Evolutionary conservation across 768 basidiomycete genomes (phyloP), one percentile per base, ranked within the genome.

Genomic region (Leccinum boreale): DNA sequence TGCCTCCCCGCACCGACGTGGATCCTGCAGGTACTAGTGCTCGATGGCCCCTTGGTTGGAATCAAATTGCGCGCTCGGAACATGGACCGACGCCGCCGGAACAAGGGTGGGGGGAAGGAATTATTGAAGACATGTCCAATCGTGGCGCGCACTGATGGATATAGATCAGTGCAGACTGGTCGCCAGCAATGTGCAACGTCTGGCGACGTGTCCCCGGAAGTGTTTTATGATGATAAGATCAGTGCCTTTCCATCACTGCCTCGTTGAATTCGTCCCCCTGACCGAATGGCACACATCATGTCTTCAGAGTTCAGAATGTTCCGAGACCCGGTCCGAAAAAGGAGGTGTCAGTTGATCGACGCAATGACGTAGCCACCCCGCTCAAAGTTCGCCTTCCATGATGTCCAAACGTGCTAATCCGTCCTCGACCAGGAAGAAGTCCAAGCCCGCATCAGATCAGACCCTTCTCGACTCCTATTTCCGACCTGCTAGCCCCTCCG

Each of bases 381-480:
- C 59, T 53, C 62, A 59, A 56, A 26, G 31, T 17, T 58, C 51
- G n/a, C 26, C 47, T 52, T 9, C 24, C 65, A 68, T 31, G 31
- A 42, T 68, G 67, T 62, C 68, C 36, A 67, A 67, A 42, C 60
- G 62, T 31, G 19, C 19, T 21, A 10, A 57, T 12, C 39, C 58
- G 11, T 46, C 12, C 49, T 53, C 56, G 11, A 56, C 59, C 14
- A 62, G 39, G 46, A 72, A 74, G 48, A 72, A 57, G 52, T 0
- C 61, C 48, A 72, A 61, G 60, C 47, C 53, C 26, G 58, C 56
- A 7, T 12, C 52, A 10, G 49, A 44, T 26, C 70, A 74, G 36
- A 50, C 60, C 21, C 26, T 65, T 39, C 58, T 72, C 7, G 64
- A 71, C 33, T 28, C 62, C 53, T 71, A 72, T 64, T 74, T 71